phyloP scores from a whole-genome alignment of 1,284 basidiomycete genomes.

The Mrakiaceae sp. region DNA sequence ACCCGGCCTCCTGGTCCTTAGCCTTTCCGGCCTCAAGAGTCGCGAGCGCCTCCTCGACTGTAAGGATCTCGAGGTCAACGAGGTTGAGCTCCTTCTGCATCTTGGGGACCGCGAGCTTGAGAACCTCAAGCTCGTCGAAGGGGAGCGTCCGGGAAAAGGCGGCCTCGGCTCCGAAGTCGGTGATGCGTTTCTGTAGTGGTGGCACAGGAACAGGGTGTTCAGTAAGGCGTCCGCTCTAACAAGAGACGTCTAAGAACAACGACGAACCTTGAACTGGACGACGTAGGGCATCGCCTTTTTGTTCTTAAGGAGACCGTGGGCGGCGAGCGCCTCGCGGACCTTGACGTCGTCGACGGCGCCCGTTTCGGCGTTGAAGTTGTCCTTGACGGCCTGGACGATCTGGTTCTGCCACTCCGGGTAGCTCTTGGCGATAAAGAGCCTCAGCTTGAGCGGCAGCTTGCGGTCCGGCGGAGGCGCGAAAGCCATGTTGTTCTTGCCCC shows the following conservation, averaged over 20 bases:
- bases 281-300: conserved; percentile 94
- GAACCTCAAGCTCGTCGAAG: conserved; percentile 73
- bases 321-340: conserved; percentile 57
- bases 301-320: conserved; percentile 83
- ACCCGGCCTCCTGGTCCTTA: conserved; percentile 27
- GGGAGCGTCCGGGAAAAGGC: conserved; percentile 80
- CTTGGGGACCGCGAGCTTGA: conserved; percentile 53
- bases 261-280: conserved; percentile 71
- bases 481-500: conserved; percentile 45
- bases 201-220: background rate
- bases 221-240: background rate
- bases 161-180: conserved; percentile 60
- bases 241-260: background rate
- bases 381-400: conserved; percentile 65
- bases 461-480: conserved; percentile 55
- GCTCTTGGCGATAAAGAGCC: conserved; percentile 76
- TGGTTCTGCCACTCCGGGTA: conserved; percentile 92
- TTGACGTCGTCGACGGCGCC: conserved; percentile 73
- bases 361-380: conserved; percentile 50
- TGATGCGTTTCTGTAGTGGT: conserved; percentile 59
- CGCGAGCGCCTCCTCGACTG: conserved; percentile 52
- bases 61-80: conserved; percentile 55
- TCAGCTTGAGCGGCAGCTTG: conserved; percentile 69
- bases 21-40: conserved; percentile 23
- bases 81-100: conserved; percentile 57